Conservation (phyloP, 441 rosid genomes). For the Theobroma grandiflorum region DNA sequence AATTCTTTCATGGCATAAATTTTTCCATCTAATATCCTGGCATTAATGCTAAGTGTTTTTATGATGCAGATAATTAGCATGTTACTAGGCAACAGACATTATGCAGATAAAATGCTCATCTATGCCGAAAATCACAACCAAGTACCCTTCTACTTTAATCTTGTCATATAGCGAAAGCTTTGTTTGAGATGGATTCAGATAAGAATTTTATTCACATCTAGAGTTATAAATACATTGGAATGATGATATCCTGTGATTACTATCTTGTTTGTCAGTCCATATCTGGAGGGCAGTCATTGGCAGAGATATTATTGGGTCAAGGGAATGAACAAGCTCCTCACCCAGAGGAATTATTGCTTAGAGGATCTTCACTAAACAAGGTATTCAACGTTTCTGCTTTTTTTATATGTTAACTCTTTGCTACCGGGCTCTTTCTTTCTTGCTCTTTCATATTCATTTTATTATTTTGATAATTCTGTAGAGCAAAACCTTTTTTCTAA, state of each 20-base stretch:
- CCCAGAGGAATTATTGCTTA: conserved; percentile 52
- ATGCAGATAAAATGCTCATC: conserved; percentile 83
- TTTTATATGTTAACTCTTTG: conserved; percentile 20
- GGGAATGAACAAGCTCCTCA: conserved; percentile 53
- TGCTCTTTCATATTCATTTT: conserved; percentile 24
- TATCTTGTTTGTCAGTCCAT: conserved; percentile 65
- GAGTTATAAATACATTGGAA: conserved; percentile 13
- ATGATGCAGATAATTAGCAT: conserved; percentile 77
- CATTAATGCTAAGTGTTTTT: conserved; percentile 19
- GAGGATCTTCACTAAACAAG: conserved; percentile 82
- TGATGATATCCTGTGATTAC: conserved; percentile 22
- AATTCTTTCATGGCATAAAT: conserved; percentile 25
- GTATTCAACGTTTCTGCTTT: conserved; percentile 37
- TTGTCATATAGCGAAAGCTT: not conserved
- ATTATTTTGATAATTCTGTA: not conserved
- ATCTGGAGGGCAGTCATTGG: conserved; percentile 93
- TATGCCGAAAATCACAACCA: conserved; percentile 92
- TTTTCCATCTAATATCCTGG: conserved; percentile 2
- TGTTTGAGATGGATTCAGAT: conserved; percentile 13
- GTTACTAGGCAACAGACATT: conserved; percentile 67
- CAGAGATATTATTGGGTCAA: conserved; percentile 82
- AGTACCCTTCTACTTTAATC: conserved; percentile 45
- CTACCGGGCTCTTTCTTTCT: conserved; percentile 24
- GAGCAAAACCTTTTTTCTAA: not conserved
- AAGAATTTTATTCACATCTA: not conserved